Evolutionary conservation across 805 yeast genomes (phyloP).

Genomic region (Lipomyces sp.): DNA sequence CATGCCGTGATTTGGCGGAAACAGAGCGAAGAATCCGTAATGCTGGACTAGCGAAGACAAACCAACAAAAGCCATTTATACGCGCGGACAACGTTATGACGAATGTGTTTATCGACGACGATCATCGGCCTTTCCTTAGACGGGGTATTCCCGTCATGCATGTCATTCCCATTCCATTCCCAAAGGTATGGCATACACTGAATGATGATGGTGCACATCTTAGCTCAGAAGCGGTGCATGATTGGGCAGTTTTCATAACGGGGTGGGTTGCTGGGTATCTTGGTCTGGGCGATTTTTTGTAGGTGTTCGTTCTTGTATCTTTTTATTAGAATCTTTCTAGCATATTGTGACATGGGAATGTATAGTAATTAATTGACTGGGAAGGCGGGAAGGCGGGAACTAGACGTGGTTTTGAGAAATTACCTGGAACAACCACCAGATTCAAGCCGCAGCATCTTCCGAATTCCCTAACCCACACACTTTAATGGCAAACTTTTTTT

Average conservation of each 20-base stretch:
- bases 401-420: background rate
- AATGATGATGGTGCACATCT: slow-evolving; percentile 54
- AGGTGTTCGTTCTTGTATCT: background rate
- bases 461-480: background rate
- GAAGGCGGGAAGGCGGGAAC: background rate
- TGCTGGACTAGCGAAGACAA: slow-evolving; percentile 28
- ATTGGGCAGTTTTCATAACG: slow-evolving; percentile 54
- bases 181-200: slow-evolving; percentile 58
- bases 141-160: slow-evolving; percentile 57
- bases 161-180: slow-evolving; percentile 59
- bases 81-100: slow-evolving; percentile 17
- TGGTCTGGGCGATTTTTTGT: slow-evolving; percentile 30
- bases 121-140: slow-evolving; percentile 57
- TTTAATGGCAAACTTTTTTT: background rate
- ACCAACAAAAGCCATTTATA: slow-evolving; percentile 8
- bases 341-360: background rate
- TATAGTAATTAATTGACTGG: background rate
- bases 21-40: slow-evolving; percentile 45
- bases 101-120: slow-evolving; percentile 51
- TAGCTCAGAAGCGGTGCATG: slow-evolving; percentile 49
- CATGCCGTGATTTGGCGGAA: slow-evolving; percentile 47
- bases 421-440: too few relatives aligned
- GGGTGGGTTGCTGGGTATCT: slow-evolving; percentile 43
- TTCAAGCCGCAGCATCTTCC: too few relatives aligned
- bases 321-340: background rate